These are phyloP conservation scores for Quercus alba DNA, from an alignment of 306 rosid genomes.

Conservation along the genomic window DNA sequence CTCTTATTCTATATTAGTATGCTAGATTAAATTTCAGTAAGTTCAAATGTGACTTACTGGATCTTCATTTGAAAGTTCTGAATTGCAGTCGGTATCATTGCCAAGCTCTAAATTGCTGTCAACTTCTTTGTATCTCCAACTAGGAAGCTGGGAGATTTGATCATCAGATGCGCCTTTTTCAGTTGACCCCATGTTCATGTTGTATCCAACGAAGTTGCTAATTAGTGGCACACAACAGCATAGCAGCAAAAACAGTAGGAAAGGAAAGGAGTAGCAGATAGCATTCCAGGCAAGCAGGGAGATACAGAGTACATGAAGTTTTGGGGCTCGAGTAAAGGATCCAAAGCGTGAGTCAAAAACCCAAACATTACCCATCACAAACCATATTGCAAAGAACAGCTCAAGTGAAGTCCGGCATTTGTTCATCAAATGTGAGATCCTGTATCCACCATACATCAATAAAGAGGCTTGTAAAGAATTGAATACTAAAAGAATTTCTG, in stretches of 20 bases:
- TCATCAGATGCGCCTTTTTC: slow-evolving; percentile 80
- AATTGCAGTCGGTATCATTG: slow-evolving; percentile 36
- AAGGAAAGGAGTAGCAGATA: slow-evolving; percentile 88
- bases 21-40: background rate
- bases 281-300: slow-evolving; percentile 91
- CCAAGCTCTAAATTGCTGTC: slow-evolving; percentile 35
- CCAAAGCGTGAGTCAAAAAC: slow-evolving; percentile 82
- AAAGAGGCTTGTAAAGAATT: no score
- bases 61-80: slow-evolving; percentile 47
- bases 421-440: slow-evolving; percentile 76
- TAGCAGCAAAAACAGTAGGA: slow-evolving; percentile 74
- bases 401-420: slow-evolving; percentile 78
- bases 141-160: slow-evolving; percentile 72
- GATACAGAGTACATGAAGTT: slow-evolving; percentile 78
- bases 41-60: slow-evolving; percentile 51
- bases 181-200: slow-evolving; percentile 79
- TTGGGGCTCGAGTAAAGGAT: slow-evolving; percentile 71
- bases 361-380: slow-evolving; percentile 99
- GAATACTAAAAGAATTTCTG: no score
- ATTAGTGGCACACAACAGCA: slow-evolving; percentile 90
- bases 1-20: background rate
- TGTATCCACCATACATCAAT: slow-evolving; percentile 25
- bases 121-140: slow-evolving; percentile 63
- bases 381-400: slow-evolving; percentile 96
- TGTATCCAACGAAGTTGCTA: slow-evolving; percentile 79